These are phyloP conservation scores for Alternaria sp. DNA, from an alignment of 2,329 filamentous ascomycete genomes.

Conservation along the genomic window DNA sequence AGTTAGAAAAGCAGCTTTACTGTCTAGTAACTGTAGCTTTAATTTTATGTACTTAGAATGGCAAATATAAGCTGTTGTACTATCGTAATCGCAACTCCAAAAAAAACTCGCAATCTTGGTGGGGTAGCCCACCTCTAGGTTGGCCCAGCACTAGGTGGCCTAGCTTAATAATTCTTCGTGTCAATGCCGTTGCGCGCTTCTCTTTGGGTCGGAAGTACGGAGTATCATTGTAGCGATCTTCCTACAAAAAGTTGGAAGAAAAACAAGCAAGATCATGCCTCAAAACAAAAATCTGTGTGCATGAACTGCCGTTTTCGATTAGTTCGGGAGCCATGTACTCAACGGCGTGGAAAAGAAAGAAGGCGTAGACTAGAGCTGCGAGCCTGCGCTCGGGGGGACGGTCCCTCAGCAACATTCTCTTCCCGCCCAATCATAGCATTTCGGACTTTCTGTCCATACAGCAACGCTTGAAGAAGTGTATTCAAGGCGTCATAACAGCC, in stretches of 20 bases:
- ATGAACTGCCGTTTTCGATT: conserved; percentile 6
- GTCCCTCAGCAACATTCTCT: conserved; percentile 15
- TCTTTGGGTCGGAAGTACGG: conserved; percentile 4
- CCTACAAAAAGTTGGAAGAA: conserved; percentile 17
- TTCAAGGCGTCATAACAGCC: conserved; percentile 27
- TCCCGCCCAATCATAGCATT: conserved; percentile 12
- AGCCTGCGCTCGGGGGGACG: conserved; percentile 29
- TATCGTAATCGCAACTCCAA: too few relatives aligned
- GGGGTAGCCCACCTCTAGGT: too few relatives aligned
- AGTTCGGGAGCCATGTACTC: conserved; percentile 20
- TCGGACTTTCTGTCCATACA: conserved; percentile 11
- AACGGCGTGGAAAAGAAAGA: conserved; percentile 18
- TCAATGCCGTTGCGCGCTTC: conserved; percentile 4
- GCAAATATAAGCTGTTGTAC: too few relatives aligned
- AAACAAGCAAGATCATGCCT: not conserved
- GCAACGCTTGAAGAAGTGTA: not conserved
- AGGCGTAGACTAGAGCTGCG: conserved; percentile 28
- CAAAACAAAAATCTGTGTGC: not conserved
- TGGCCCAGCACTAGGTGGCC: too few relatives aligned
- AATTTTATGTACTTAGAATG: too few relatives aligned
- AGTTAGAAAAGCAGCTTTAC: too few relatives aligned
- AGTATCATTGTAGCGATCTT: conserved; percentile 6
- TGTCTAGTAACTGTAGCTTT: too few relatives aligned
- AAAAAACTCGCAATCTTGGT: too few relatives aligned
- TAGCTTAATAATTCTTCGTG: not conserved